phyloP scores from a whole-genome alignment of 1,284 basidiomycete species.

The Microbotryum violaceum region DNA sequence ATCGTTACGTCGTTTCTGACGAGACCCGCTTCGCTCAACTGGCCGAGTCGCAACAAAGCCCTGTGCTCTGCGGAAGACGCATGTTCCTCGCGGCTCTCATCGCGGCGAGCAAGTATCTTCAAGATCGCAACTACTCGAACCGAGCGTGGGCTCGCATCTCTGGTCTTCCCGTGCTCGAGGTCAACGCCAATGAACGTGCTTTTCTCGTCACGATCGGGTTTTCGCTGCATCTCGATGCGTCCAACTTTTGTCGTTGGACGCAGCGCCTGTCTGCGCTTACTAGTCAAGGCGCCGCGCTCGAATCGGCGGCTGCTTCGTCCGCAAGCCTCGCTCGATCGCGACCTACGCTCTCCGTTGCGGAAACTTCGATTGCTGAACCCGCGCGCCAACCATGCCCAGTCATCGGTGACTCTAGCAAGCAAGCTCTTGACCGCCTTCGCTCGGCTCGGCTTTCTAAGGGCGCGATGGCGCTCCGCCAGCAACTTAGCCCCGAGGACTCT shows the following conservation, averaged over 20 bases:
- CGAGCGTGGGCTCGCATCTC: slow-evolving; percentile 70
- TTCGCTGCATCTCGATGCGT: slow-evolving; percentile 39
- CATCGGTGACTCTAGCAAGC: too few relatives aligned
- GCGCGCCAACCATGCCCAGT: too few relatives aligned
- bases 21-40: slow-evolving; percentile 8
- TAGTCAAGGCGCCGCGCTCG: not conserved
- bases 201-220: slow-evolving; percentile 44
- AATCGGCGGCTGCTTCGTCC: not conserved
- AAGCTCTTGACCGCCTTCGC: too few relatives aligned
- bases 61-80: slow-evolving; percentile 74
- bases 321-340: too few relatives aligned
- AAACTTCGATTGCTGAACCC: too few relatives aligned
- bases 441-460: too few relatives aligned
- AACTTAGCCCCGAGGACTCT: too few relatives aligned
- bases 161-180: slow-evolving; percentile 42
- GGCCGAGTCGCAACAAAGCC: slow-evolving; percentile 37
- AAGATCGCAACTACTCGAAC: slow-evolving; percentile 87
- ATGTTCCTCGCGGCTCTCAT: slow-evolving; percentile 82
- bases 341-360: too few relatives aligned
- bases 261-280: slow-evolving; percentile 16
- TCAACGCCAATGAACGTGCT: slow-evolving; percentile 43
- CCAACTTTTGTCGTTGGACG: slow-evolving; percentile 30
- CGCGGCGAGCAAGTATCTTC: slow-evolving; percentile 81
- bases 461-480: too few relatives aligned
- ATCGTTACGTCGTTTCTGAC: not conserved